These are phyloP conservation scores for Tetrapisispora pingtungensis DNA, from an alignment of 805 yeast genomes.

Conservation along the genomic window DNA sequence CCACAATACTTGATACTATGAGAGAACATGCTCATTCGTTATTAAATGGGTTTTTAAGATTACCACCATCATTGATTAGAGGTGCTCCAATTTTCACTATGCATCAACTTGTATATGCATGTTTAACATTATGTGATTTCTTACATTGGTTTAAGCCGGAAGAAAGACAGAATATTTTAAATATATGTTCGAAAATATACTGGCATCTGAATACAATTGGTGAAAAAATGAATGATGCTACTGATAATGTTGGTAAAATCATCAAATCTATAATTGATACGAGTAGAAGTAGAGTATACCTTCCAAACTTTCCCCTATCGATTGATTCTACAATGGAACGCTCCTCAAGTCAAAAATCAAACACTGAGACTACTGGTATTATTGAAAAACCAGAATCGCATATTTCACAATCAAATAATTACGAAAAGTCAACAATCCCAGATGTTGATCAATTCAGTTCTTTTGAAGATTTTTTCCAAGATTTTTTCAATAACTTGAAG, in stretches of 20 bases:
- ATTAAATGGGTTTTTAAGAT: slow-evolving; percentile 34
- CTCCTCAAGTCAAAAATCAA: neutral
- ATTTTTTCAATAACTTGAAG: slow-evolving; percentile 31
- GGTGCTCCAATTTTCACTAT: slow-evolving; percentile 47
- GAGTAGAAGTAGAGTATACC: slow-evolving; percentile 25
- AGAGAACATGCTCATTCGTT: slow-evolving; percentile 38
- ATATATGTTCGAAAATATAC: slow-evolving; percentile 41
- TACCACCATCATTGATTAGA: slow-evolving; percentile 38
- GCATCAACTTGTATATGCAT: slow-evolving; percentile 45
- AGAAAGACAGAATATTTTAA: slow-evolving; percentile 36
- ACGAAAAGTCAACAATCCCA: slow-evolving; percentile 22
- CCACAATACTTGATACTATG: slow-evolving; percentile 32
- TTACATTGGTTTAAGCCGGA: slow-evolving; percentile 31
- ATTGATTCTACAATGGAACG: neutral
- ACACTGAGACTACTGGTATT: neutral
- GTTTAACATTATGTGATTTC: slow-evolving; percentile 42
- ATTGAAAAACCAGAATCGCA: neutral
- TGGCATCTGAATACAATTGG: slow-evolving; percentile 53
- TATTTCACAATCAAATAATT: neutral
- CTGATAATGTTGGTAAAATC: slow-evolving; percentile 49
- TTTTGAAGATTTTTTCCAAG: slow-evolving; percentile 50
- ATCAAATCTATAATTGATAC: slow-evolving; percentile 41
- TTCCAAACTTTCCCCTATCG: slow-evolving; percentile 8
- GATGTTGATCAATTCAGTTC: slow-evolving; percentile 41
- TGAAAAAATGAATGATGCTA: slow-evolving; percentile 46